Conservation (phyloP, 371 early-diverging fungal genomes). For the Zopfochytrium polystomum region DNA sequence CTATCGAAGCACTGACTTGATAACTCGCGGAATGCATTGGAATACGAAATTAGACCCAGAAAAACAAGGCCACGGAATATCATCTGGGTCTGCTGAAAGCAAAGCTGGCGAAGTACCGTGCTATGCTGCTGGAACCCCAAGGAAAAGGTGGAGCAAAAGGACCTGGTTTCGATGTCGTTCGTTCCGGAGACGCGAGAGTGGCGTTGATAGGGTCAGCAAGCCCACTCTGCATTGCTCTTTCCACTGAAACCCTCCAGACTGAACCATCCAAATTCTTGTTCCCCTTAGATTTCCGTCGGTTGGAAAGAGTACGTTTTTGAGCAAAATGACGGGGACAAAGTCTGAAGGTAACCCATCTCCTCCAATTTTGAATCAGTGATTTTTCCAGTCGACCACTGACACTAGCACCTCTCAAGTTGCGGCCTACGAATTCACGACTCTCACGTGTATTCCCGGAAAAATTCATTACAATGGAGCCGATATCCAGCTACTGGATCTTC, state of each 20-base stretch:
- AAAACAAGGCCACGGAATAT: slow-evolving; percentile 87
- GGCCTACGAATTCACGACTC: slow-evolving; percentile 98
- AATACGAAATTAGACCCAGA: slow-evolving; percentile 49
- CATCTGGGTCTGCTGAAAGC: slow-evolving; percentile 95
- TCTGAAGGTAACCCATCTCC: slow-evolving; percentile 77
- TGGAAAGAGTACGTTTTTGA: slow-evolving; percentile 97
- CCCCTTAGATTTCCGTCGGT: slow-evolving; percentile 99
- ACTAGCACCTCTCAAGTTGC: slow-evolving; percentile 20
- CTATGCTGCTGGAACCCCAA: slow-evolving; percentile 88
- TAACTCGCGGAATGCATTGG: background rate
- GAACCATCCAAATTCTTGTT: too few species aligned
- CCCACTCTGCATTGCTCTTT: too few species aligned
- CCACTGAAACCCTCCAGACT: too few species aligned
- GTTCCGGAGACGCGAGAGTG: slow-evolving; percentile 97
- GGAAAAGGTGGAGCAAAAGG: slow-evolving; percentile 84
- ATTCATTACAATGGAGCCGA: slow-evolving; percentile 97
- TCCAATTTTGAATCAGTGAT: background rate
- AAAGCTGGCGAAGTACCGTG: slow-evolving; percentile 92
- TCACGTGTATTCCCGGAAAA: slow-evolving; percentile 77
- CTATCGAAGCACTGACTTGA: slow-evolving; percentile 4
- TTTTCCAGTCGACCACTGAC: background rate
- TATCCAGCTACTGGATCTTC: slow-evolving; percentile 88
- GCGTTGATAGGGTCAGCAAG: slow-evolving; percentile 98
- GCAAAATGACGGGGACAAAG: slow-evolving; percentile 92
- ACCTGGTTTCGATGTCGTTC: slow-evolving; percentile 97